These are phyloP conservation scores for Monilinia polystroma DNA, from an alignment of 2,329 filamentous ascomycete species.

Conservation along the genomic window DNA sequence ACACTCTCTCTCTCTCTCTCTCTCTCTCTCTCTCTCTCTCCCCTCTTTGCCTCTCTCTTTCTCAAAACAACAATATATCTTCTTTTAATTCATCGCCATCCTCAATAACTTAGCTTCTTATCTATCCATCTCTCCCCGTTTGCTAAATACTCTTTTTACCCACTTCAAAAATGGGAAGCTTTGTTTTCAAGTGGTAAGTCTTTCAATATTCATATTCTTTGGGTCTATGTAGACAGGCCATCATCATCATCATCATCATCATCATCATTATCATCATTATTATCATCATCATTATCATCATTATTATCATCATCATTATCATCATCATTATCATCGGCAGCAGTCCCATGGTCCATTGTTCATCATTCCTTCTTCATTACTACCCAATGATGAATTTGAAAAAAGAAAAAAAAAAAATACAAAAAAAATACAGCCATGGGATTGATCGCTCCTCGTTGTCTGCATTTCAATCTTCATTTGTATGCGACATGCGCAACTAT, in stretches of 20 bases:
- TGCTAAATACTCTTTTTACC: constrained; percentile 15
- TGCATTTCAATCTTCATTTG: constrained; percentile 1
- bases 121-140: neutral
- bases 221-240: no score
- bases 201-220: neutral
- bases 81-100: neutral
- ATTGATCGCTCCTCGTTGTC: neutral
- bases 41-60: no score
- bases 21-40: neutral
- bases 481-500: neutral
- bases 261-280: no score
- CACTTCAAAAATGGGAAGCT: constrained; percentile 41
- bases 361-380: no score
- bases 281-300: no score
- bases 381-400: constrained; percentile 9
- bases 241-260: neutral
- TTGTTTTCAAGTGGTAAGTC: constrained; percentile 43
- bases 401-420: neutral
- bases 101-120: neutral
- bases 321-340: no score
- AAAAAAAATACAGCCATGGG: neutral
- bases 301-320: neutral
- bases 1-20: neutral
- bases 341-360: neutral
- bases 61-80: neutral